Base-by-base conservation (phyloP, 2,329 filamentous ascomycete species). In the Epichloe scottii region DNA sequence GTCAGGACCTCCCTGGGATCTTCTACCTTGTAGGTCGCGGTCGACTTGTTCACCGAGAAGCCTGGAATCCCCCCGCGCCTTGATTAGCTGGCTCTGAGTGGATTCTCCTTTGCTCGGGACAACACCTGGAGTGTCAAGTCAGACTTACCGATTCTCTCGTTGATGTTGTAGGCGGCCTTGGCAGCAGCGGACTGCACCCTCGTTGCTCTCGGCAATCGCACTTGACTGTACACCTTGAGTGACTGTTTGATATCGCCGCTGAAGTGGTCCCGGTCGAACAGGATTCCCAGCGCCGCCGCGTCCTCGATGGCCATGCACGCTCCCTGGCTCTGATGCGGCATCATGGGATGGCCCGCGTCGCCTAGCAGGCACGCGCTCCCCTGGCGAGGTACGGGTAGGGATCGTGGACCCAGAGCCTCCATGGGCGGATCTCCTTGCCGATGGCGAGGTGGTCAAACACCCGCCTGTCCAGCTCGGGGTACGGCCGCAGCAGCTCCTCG, bases 251-350 rank as follows among this genome's bases (percentile, higher is more conserved):
- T 59, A 53, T 78, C 67, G 3, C 75, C 75, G 6, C 60, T 56
- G 53, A 77, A 76, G 54, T 71, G 64, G 7, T 60, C 58, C 55
- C 65, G 63, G 61, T 66, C 73, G 60, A 85, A 84, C 0, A 85
- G 52, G 15, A 84, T 78, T 0, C 81, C 81, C 0, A 85, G 62
- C 0, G 78, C 78, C 77, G 76, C 80, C 0, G 79, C 77, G 52
- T 84, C 80, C 59, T 84, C 80, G 34, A 83, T 79, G 0, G 80
- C 79, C 78, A 81, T 81, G 58, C 79, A 82, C 0, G 80, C 81
- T 7, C 81, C 82, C 62, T 85, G 81, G 53, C 75, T 79, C 60
- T 85, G 81, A 59, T 85, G 73, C 2, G 81, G 80, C 74, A 84
- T 78, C 77, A 82, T 82, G 15, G 81, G 81, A 60, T 84, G 81